Base-by-base conservation (phyloP, 768 basidiomycete species). In the Naganishia kalamii region DNA sequence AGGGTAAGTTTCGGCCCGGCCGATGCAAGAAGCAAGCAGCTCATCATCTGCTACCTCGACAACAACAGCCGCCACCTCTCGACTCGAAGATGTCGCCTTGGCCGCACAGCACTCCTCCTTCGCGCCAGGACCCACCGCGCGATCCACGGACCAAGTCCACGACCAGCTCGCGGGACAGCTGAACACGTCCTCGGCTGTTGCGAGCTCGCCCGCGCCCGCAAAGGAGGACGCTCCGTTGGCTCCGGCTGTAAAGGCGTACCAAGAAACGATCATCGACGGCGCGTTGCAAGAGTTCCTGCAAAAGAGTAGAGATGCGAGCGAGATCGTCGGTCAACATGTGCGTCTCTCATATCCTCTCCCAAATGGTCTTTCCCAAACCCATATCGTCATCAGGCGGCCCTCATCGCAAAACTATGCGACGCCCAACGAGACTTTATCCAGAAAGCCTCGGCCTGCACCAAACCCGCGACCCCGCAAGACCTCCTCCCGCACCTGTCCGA, bases 71-170 rank as follows among this genome's bases (percentile, higher is more conserved):
- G 90, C 92, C 10, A 92, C 91, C 6, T 90, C 89, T 47, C 85
- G 96, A 35, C 85, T 99, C 37, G 96, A 99, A 79, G 96, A 99
- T 74, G 81, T 92, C 66, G 87, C 88, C 40, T 81, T 83, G 43
- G 81, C 84, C 30, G 51, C 66, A 25, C 61, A 62, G 11, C 50
- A 52, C 21, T 35, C 49, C 15, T 50, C 66, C n/a, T 40, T 52
- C 17, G 71, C 73, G 70, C 78, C 74, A 15, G 70, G 72, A n/a
- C 51, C 70, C 52, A 65, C 68, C 52, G 46, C 73, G 21, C 68
- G 69, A 15, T 60, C 67, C 40, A 72, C 69, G 64, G 69, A 63
- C 49, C 74, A 63, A 69, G 71, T 69, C 46, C 70, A 71, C 33
- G 74, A 71, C 23, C 60, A 68, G 11, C 43, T 67, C 15, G 74